phyloP scores from a whole-genome alignment of 768 basidiomycete genomes.

The Imleria badia region DNA sequence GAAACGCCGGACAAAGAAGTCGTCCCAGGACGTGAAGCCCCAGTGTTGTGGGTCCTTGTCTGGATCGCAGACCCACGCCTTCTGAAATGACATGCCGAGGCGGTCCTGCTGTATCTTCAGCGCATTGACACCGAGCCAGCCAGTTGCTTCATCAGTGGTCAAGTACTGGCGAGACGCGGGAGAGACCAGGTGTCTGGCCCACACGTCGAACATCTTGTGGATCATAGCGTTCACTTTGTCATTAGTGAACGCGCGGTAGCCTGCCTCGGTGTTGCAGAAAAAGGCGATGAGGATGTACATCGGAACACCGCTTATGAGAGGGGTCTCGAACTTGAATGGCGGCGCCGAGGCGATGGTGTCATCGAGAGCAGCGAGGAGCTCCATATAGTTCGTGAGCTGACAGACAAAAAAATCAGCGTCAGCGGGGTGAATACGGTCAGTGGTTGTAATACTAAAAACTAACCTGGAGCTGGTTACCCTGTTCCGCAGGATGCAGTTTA shows the following conservation, averaged over 20 bases:
- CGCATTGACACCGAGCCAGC: slow-evolving; percentile 49
- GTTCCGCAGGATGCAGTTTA: no score
- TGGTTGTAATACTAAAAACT: not conserved
- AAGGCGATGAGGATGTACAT: slow-evolving; percentile 20
- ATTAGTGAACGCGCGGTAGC: slow-evolving; percentile 25
- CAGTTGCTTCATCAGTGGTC: slow-evolving; percentile 31
- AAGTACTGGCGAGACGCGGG: slow-evolving; percentile 45
- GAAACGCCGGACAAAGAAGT: slow-evolving; percentile 48
- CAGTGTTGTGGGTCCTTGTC: slow-evolving; percentile 34
- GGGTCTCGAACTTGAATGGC: slow-evolving; percentile 9
- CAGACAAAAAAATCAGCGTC: not conserved
- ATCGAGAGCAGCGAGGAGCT: slow-evolving; percentile 10
- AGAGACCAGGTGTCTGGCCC: slow-evolving; percentile 48
- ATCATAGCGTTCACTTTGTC: slow-evolving; percentile 45
- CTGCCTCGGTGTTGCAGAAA: slow-evolving; percentile 22
- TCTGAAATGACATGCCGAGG: slow-evolving; percentile 31
- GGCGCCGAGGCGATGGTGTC: slow-evolving; percentile 10
- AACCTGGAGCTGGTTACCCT: no score
- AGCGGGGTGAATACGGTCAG: no score
- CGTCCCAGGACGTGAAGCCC: slow-evolving; percentile 52
- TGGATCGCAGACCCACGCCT: slow-evolving; percentile 43
- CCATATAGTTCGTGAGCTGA: slow-evolving; percentile 2
- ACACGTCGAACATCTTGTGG: slow-evolving; percentile 49
- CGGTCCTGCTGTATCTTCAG: slow-evolving; percentile 3
- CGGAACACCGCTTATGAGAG: slow-evolving; percentile 21